These are phyloP conservation scores for Kwoniella europaea DNA, from an alignment of 768 basidiomycete genomes.

Conservation along the genomic window DNA sequence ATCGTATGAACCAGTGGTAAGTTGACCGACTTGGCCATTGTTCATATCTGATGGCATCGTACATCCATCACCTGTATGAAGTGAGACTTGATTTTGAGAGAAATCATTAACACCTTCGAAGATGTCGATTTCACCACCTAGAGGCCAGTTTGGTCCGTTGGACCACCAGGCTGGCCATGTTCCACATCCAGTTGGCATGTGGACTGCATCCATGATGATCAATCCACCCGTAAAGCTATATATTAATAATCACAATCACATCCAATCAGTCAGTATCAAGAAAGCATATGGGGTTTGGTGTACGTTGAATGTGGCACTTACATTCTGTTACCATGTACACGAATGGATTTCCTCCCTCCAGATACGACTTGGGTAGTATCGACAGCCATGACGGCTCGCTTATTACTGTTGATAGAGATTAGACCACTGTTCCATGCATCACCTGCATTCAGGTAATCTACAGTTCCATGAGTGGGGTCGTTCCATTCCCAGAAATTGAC, in stretches of 20 bases:
- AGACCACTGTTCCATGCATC: conserved; percentile 67
- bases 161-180: conserved; percentile 76
- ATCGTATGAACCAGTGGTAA: conserved; percentile 56
- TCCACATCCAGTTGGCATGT: conserved; percentile 89
- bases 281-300: conserved; percentile 62
- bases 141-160: conserved; percentile 61
- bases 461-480: conserved; percentile 77
- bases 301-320: conserved; percentile 15
- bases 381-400: conserved; percentile 84
- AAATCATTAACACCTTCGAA: conserved; percentile 61
- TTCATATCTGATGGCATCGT: conserved; percentile 45
- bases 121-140: conserved; percentile 59
- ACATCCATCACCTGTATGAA: conserved; percentile 60
- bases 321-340: conserved; percentile 65
- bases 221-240: conserved; percentile 65
- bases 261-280: conserved; percentile 61
- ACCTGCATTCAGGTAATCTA: conserved; percentile 64
- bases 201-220: conserved; percentile 79
- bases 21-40: conserved; percentile 31
- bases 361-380: conserved; percentile 78
- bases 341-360: conserved; percentile 74
- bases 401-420: conserved; percentile 69
- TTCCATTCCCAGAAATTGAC: conserved; percentile 69
- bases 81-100: conserved; percentile 60
- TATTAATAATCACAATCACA: conserved; percentile 31